Percentiles rank a stretch among this genome's conserved stretches.
Evolutionary conservation across 2,329 filamentous ascomycete species (phyloP).

Genomic region (Trichoderma sp.): DNA sequence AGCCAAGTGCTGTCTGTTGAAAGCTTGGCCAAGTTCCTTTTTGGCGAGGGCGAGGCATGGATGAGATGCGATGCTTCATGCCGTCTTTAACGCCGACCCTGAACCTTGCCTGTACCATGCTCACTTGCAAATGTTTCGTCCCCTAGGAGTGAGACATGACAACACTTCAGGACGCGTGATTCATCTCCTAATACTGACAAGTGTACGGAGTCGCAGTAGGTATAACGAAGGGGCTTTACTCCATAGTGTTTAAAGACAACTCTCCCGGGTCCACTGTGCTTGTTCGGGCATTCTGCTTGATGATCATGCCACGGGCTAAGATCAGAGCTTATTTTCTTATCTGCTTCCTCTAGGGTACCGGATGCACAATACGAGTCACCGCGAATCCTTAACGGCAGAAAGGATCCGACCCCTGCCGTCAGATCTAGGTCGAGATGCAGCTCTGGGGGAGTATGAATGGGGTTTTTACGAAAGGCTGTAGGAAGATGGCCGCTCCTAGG

Average conservation of each 20-base stretch:
- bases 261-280: neutral
- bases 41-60: slow-evolving; percentile 6
- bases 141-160: neutral
- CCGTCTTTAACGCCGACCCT: neutral
- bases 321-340: slow-evolving; percentile 14
- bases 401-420: neutral
- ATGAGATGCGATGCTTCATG: neutral
- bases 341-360: neutral
- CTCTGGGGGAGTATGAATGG: neutral
- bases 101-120: neutral
- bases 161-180: neutral
- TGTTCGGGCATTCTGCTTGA: neutral
- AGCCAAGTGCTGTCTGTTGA: neutral
- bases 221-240: neutral
- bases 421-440: neutral
- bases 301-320: neutral
- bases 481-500: neutral
- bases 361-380: neutral
- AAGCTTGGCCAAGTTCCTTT: neutral
- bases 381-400: neutral
- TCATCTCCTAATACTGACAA: neutral
- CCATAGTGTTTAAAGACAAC: neutral
- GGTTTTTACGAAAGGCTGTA: neutral
- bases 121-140: neutral
- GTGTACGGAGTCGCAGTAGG: neutral